phyloP scores from a whole-genome alignment of 441 rosid species.

The Hura crepitans region DNA sequence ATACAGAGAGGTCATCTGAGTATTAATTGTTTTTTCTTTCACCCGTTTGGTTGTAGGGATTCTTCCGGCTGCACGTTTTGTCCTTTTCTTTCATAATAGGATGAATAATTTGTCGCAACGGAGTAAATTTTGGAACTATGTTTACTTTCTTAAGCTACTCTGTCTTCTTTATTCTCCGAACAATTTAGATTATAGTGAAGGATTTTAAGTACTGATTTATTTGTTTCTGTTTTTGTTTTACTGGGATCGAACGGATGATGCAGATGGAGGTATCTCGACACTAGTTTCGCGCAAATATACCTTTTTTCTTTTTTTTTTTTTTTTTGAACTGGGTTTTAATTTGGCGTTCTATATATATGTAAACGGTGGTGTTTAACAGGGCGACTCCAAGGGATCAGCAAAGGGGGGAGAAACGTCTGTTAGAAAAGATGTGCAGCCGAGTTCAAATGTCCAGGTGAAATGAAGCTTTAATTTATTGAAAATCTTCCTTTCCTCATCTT shows the following conservation, averaged over 20 bases:
- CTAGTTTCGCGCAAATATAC: background rate
- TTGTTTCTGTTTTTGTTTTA: slow-evolving; percentile 20
- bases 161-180: too few relatives aligned
- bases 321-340: slow-evolving; percentile 3
- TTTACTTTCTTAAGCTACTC: too few relatives aligned
- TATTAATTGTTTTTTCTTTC: background rate
- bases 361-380: slow-evolving; percentile 15
- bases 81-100: background rate
- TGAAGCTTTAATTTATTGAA: slow-evolving; percentile 6
- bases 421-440: slow-evolving; percentile 54
- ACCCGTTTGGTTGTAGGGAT: background rate
- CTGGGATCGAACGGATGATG: slow-evolving; percentile 20
- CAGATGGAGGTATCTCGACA: slow-evolving; percentile 82
- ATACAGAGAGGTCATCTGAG: slow-evolving; percentile 66
- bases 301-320: slow-evolving; percentile 1
- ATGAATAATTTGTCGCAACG: background rate
- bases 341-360: background rate
- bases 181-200: too few relatives aligned
- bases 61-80: background rate
- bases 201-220: slow-evolving; percentile 25
- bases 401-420: slow-evolving; percentile 68
- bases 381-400: slow-evolving; percentile 53
- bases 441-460: slow-evolving; percentile 59
- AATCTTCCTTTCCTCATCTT: background rate
- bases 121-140: background rate